Evolutionary conservation across 2,329 filamentous ascomycete species (phyloP).

Genomic region (Capronia coronata): DNA sequence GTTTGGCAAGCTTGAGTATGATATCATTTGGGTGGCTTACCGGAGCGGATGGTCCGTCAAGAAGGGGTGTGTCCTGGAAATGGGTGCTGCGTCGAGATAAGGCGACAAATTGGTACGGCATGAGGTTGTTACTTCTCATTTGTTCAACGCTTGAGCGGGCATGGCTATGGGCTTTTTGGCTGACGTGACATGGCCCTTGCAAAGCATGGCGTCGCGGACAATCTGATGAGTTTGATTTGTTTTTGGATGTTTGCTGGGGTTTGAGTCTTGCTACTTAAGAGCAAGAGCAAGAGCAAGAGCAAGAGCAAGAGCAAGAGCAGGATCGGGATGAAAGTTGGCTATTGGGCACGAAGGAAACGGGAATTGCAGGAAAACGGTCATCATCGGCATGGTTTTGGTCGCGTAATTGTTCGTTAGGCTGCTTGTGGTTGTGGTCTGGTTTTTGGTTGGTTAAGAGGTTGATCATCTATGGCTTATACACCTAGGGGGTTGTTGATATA

Average conservation of each 20-base stretch:
- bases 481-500: neutral
- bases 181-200: slow-evolving; percentile 15
- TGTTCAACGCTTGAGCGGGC: slow-evolving; percentile 13
- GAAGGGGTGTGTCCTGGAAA: neutral
- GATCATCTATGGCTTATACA: neutral
- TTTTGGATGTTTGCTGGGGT: neutral
- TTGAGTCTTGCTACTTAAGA: neutral
- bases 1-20: neutral
- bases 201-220: slow-evolving; percentile 16
- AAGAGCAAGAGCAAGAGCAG: neutral
- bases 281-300: too few species aligned
- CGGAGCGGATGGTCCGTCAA: neutral
- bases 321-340: neutral
- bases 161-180: slow-evolving; percentile 14
- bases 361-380: neutral
- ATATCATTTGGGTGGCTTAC: slow-evolving; percentile 5
- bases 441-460: neutral
- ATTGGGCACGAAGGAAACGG: neutral
- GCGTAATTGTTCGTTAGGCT: slow-evolving; percentile 4
- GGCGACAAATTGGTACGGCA: neutral
- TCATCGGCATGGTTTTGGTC: neutral
- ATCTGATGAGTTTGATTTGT: neutral
- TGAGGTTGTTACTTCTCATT: neutral
- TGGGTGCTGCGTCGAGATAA: neutral
- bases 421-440: neutral